phyloP scores from a whole-genome alignment of 179 eudicot genomes.

The Beta macrorhiza region DNA sequence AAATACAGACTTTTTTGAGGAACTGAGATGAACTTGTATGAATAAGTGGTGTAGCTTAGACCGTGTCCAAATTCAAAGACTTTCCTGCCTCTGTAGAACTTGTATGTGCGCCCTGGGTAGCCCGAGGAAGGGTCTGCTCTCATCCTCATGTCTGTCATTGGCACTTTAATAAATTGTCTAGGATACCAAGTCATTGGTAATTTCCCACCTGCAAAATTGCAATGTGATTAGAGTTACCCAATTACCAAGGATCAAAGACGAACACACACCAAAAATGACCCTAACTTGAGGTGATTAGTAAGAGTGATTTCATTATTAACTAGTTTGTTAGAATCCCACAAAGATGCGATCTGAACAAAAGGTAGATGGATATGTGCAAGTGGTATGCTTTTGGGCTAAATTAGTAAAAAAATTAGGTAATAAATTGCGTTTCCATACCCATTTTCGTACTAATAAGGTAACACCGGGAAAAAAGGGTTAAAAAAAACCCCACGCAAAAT shows the following conservation, averaged over 20 bases:
- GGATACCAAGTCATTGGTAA: constrained; percentile 94
- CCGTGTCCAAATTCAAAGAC: constrained; percentile 84
- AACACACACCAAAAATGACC: not conserved
- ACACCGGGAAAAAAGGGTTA: not conserved
- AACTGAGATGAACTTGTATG: constrained; percentile 49
- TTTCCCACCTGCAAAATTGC: constrained; percentile 61
- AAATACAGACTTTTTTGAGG: constrained; percentile 39
- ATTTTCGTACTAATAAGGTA: too few species aligned
- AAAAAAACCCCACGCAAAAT: not conserved
- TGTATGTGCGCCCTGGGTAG: constrained; percentile 93
- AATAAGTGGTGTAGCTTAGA: constrained; percentile 63
- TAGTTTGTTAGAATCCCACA: too few species aligned
- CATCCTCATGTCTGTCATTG: constrained; percentile 99
- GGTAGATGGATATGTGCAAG: too few species aligned
- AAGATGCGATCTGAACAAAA: too few species aligned
- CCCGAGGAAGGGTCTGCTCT: constrained; percentile 59
- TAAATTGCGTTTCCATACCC: too few species aligned
- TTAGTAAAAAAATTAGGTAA: too few species aligned
- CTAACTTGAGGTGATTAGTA: not conserved
- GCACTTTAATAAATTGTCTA: constrained; percentile 51
- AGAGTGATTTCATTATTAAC: not conserved
- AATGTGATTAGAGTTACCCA: not conserved
- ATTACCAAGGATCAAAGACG: not conserved
- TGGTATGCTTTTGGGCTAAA: too few species aligned
- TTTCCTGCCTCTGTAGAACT: constrained; percentile 68